These are phyloP conservation scores for Russula brevipes DNA, from an alignment of 768 basidiomycete genomes.

Conservation along the genomic window DNA sequence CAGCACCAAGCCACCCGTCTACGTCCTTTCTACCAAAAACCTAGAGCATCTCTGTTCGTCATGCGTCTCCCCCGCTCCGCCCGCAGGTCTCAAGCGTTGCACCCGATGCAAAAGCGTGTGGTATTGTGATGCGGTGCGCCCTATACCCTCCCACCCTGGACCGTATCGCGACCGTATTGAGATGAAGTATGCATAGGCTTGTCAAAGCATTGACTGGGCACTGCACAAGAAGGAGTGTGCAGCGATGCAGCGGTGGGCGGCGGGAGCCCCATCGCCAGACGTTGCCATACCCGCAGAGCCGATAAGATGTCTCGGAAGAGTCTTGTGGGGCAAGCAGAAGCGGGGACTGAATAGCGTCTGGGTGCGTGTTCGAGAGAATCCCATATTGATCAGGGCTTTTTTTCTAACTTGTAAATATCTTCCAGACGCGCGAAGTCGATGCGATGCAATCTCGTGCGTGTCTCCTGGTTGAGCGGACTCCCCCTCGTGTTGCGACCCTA, in stretches of 20 bases:
- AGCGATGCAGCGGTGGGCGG: constrained; percentile 56
- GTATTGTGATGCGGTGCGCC: constrained; percentile 71
- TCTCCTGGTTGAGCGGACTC: background rate
- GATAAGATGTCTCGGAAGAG: constrained; percentile 69
- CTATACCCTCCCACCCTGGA: constrained; percentile 2
- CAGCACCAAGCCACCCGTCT: constrained; percentile 52
- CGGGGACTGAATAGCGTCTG: constrained; percentile 49
- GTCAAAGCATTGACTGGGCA: constrained; percentile 70
- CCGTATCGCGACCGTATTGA: constrained; percentile 2
- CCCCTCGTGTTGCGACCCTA: background rate
- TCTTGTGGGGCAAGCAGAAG: constrained; percentile 61
- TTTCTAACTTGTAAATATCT: background rate
- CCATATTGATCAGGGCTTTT: background rate
- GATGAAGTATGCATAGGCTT: constrained; percentile 39
- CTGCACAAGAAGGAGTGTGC: constrained; percentile 75
- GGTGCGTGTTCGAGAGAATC: constrained; percentile 39
- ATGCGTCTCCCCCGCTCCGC: constrained; percentile 46
- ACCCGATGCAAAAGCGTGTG: constrained; percentile 60
- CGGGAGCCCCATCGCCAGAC: constrained; percentile 44
- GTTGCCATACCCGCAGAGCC: constrained; percentile 65
- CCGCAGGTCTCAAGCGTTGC: constrained; percentile 57
- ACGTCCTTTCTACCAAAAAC: constrained; percentile 58
- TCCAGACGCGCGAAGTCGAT: constrained; percentile 58
- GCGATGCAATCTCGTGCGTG: constrained; percentile 72
- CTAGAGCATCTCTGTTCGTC: constrained; percentile 63